phyloP scores from a whole-genome alignment of 192 early-diverging fungal species.

The Jimgerdemannia lactiflua region DNA sequence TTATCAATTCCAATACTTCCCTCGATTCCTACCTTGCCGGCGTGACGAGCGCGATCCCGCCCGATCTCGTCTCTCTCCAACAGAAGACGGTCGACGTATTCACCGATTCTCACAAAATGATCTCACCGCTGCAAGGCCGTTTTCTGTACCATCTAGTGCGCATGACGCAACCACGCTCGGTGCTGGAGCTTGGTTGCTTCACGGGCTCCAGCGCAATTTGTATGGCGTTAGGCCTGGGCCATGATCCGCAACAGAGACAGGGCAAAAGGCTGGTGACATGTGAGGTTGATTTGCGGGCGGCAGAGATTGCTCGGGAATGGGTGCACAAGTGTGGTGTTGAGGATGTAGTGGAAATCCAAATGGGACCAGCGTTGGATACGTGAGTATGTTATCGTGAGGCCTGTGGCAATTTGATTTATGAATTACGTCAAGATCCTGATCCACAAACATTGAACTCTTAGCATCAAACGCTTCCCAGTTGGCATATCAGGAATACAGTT shows the following conservation, averaged over 20 bases:
- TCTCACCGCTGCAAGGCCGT: slow-evolving; percentile 45
- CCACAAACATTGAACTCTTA: too few species aligned
- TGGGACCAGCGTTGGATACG: slow-evolving; percentile 37
- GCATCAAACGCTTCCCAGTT: slow-evolving; percentile 17
- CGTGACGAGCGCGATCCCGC: too few species aligned
- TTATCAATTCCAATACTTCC: too few species aligned
- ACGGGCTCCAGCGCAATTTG: slow-evolving; percentile 62
- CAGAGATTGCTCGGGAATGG: slow-evolving; percentile 40
- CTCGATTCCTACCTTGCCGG: too few species aligned
- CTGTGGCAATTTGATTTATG: slow-evolving; percentile 14
- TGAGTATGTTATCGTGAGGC: slow-evolving; percentile 28
- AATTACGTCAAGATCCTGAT: slow-evolving; percentile 3
- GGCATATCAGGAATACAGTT: slow-evolving; percentile 43
- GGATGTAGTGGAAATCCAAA: slow-evolving; percentile 40
- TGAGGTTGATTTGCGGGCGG: slow-evolving; percentile 52
- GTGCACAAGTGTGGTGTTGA: slow-evolving; percentile 27
- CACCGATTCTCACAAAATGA: slow-evolving; percentile 27
- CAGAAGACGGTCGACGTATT: too few species aligned
- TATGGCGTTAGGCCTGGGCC: slow-evolving; percentile 43
- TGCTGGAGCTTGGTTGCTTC: slow-evolving; percentile 70
- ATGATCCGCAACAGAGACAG: slow-evolving; percentile 40
- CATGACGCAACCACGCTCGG: slow-evolving; percentile 39
- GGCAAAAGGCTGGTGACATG: slow-evolving; percentile 39
- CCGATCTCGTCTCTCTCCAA: too few species aligned
- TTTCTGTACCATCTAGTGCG: slow-evolving; percentile 47